Evolutionary conservation across 2,329 filamentous ascomycete genomes (phyloP), one percentile per base, ranked within the genome.

Genomic region (Ophiocordyceps polyrhachis-furcata): DNA sequence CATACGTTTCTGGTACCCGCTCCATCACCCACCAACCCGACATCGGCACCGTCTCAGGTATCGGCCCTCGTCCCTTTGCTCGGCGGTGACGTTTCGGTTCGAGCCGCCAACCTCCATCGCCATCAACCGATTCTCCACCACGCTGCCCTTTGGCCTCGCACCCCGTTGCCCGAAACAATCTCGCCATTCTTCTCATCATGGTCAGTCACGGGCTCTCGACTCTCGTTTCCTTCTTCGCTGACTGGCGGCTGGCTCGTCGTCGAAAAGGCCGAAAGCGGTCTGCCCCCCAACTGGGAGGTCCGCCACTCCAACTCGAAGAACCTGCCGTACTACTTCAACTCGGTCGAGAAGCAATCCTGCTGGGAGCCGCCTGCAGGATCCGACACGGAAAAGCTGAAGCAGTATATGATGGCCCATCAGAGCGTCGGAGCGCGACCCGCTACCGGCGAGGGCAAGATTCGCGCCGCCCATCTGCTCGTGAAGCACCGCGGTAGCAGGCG

Each of bases 241-340:
- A 15, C 40, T n/a, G 20, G 14, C 25, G n/a, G n/a, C n/a, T n/a
- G n/a, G n/a, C n/a, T n/a, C n/a, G n/a, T n/a, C n/a, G n/a, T 28
- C 43, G 15, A 40, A 12, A 53, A 82, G 77, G 66, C 74, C 58
- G 82, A 87, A 46, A 79, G 81, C 53, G 89, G 89, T 61, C 77
- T 95, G 50, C 88, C 88, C 49, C 63, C 77, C 43, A 78, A 79
- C 62, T 95, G 89, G 88, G 91, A 96, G 68, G 86, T 98, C 59
- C 86, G 91, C 62, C 86, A 93, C 68, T 94, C 86, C 63, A 93
- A 95, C 70, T 93, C 86, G 64, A 96, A 95, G 71, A 93, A 93
- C 67, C 81, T 96, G 32, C 91, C 91, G 35, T 98, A 98, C 72
- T 98, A 96, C 71, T 96, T 95, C 81, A 93, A 95, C 66, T 70